phyloP scores from a whole-genome alignment of 1,284 basidiomycete species.

The Fomitopsis palustris region DNA sequence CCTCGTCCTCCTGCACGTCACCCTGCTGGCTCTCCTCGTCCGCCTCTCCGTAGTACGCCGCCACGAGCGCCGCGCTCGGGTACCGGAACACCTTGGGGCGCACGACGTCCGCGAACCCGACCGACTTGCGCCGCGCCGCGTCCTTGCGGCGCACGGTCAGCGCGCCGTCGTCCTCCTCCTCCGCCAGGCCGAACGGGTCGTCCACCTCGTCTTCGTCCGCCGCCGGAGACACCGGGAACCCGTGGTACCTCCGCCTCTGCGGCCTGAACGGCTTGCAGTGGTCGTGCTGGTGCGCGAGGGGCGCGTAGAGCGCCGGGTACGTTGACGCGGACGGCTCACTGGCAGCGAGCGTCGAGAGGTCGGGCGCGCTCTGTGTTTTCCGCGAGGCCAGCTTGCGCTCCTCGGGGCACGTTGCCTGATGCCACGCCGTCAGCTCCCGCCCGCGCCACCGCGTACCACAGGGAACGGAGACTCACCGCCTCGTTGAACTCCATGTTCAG shows the following conservation, averaged over 20 bases:
- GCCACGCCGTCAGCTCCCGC: neutral
- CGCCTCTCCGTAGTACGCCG: slow-evolving; percentile 10
- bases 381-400: slow-evolving; percentile 15
- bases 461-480: slow-evolving; percentile 21
- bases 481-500: slow-evolving; percentile 31
- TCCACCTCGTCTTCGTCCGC: slow-evolving; percentile 9
- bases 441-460: neutral
- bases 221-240: slow-evolving; percentile 6
- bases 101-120: slow-evolving; percentile 18
- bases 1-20: slow-evolving; percentile 6
- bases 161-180: slow-evolving; percentile 7
- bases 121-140: slow-evolving; percentile 14
- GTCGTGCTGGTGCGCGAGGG: slow-evolving; percentile 18
- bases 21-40: slow-evolving; percentile 3
- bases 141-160: slow-evolving; percentile 3
- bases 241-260: slow-evolving; percentile 17
- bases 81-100: slow-evolving; percentile 21
- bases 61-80: slow-evolving; percentile 17
- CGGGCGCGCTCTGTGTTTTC: neutral
- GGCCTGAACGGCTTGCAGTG: slow-evolving; percentile 20
- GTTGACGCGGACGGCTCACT: neutral
- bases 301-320: neutral
- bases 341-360: neutral
- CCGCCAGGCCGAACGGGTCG: slow-evolving; percentile 6
- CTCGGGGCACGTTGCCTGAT: slow-evolving; percentile 20